Evolutionary conservation across 768 basidiomycete genomes (phyloP).

Genomic region (Pluteus cervinus): DNA sequence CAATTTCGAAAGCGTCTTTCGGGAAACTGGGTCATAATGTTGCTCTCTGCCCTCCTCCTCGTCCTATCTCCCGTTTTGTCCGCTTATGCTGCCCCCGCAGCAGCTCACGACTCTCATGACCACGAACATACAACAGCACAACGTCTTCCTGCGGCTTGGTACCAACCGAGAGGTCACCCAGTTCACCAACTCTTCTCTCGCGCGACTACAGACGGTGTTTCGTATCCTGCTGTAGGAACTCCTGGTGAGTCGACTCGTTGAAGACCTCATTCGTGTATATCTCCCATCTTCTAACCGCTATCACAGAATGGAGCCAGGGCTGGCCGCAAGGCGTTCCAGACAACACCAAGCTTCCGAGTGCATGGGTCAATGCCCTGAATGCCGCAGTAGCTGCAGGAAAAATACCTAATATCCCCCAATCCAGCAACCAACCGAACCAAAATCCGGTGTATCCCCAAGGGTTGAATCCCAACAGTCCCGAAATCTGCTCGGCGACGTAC

Average conservation of each 20-base stretch:
- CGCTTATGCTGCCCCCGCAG: slow-evolving; percentile 16
- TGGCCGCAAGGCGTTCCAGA: slow-evolving; percentile 54
- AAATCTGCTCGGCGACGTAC: slow-evolving; percentile 75
- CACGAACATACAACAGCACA: slow-evolving; percentile 20
- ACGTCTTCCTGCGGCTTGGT: slow-evolving; percentile 45
- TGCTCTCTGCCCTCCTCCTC: slow-evolving; percentile 19
- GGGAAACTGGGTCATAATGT: slow-evolving; percentile 12
- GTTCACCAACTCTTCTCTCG: slow-evolving; percentile 61
- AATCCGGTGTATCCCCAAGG: slow-evolving; percentile 43
- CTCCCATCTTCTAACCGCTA: not conserved
- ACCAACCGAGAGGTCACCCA: slow-evolving; percentile 54
- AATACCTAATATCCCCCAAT: slow-evolving; percentile 62
- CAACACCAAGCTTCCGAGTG: slow-evolving; percentile 44
- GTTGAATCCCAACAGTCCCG: slow-evolving; percentile 34
- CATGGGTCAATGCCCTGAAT: slow-evolving; percentile 69
- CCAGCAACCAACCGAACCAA: slow-evolving; percentile 28
- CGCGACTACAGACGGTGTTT: slow-evolving; percentile 37
- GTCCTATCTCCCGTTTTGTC: slow-evolving; percentile 4
- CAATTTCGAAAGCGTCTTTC: too few relatives aligned
- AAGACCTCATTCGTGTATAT: not conserved
- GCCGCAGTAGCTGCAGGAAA: slow-evolving; percentile 60
- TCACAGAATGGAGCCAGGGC: slow-evolving; percentile 51
- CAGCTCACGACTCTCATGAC: slow-evolving; percentile 19
- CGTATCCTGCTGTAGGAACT: slow-evolving; percentile 54
- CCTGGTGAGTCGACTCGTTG: slow-evolving; percentile 33